These are phyloP conservation scores for Auxenochlorella pyrenoidosa DNA, from an alignment of 139 green algal species.

Conservation along the genomic window DNA sequence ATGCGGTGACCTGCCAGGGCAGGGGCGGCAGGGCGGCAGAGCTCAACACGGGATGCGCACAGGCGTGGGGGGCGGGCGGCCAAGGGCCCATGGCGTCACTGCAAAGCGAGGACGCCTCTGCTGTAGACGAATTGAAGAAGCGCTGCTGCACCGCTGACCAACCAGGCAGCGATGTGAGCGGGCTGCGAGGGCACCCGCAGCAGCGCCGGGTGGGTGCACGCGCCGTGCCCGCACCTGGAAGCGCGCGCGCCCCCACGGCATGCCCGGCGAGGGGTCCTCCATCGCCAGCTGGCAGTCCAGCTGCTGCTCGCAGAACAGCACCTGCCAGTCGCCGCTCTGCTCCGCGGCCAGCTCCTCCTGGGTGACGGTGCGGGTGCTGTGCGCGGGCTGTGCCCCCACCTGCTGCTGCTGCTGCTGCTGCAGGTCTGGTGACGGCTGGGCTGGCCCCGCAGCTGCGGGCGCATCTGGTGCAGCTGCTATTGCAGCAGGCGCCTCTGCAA, in stretches of 20 bases:
- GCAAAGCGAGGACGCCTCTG: too few species aligned
- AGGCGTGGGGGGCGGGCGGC: too few species aligned
- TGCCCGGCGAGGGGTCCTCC: constrained; percentile 69
- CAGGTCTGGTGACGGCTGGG: not conserved
- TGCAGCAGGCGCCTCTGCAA: not conserved
- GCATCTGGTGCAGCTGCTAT: not conserved
- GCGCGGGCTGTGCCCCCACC: not conserved
- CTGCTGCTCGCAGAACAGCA: constrained; percentile 62
- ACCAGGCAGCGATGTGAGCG: too few species aligned
- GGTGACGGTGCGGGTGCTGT: not conserved
- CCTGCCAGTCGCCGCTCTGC: constrained; percentile 31
- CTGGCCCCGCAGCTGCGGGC: not conserved
- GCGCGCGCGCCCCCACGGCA: constrained; percentile 59
- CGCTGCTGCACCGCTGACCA: too few species aligned
- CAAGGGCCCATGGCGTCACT: too few species aligned
- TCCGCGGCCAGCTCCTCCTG: constrained; percentile 17
- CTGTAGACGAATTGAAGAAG: too few species aligned
- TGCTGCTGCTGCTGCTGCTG: not conserved
- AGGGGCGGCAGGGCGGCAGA: too few species aligned
- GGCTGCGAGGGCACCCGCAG: too few species aligned
- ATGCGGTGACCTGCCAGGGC: constrained; percentile 63
- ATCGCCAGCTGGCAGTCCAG: constrained; percentile 68
- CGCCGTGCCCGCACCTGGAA: constrained; percentile 52
- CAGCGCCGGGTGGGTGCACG: too few species aligned
- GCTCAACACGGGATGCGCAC: too few species aligned